Conservation (phyloP, 352 stramenopile genomes). For the Globisporangium emineosum region DNA sequence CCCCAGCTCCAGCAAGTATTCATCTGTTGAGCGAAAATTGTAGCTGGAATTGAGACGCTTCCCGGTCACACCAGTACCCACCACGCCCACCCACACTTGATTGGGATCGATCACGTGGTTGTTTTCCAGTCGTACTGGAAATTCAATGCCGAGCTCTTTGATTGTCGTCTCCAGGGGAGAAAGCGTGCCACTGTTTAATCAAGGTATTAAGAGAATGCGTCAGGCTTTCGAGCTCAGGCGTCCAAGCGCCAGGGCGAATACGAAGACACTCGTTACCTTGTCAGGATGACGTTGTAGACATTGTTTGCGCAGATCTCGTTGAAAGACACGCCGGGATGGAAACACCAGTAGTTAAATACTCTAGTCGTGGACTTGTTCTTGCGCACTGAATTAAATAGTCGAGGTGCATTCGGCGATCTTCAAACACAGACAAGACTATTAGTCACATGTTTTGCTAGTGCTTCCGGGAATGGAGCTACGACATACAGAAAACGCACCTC, state of each 20-base stretch:
- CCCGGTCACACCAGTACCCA: constrained; percentile 91
- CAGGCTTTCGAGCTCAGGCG: not conserved
- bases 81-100: constrained; percentile 90
- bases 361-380: constrained; percentile 61
- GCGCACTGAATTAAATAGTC: constrained; percentile 45
- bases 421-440: constrained; percentile 27
- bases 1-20: constrained; percentile 95
- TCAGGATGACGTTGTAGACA: constrained; percentile 86
- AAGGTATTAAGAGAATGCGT: not conserved
- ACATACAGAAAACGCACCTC: constrained; percentile 31
- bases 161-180: constrained; percentile 95
- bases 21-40: constrained; percentile 88
- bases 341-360: constrained; percentile 99
- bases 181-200: constrained; percentile 91
- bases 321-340: constrained; percentile 96
- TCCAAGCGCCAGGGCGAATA: not conserved
- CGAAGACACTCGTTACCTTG: constrained; percentile 37
- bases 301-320: constrained; percentile 92
- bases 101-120: constrained; percentile 94
- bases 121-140: constrained; percentile 96
- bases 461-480: not conserved
- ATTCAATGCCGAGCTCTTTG: constrained; percentile 95
- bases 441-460: constrained; percentile 4
- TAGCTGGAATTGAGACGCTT: constrained; percentile 95
- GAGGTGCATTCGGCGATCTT: constrained; percentile 31